Evolutionary conservation across 140 eudicot genomes (phyloP).

Genomic region (Oenanthe javanica): DNA sequence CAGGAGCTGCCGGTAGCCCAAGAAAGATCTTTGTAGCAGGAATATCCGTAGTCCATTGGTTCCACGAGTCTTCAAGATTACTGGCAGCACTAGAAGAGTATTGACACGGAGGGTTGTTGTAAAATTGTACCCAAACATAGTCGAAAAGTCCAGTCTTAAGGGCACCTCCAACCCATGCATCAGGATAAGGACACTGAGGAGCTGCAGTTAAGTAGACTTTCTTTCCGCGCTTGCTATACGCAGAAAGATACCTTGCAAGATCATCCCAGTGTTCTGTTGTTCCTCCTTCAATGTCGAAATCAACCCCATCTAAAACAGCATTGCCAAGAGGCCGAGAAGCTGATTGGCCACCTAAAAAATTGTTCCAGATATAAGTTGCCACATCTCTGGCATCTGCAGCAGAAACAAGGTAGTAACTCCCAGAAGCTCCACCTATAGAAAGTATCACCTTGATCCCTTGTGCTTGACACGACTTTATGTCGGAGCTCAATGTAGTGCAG

Average conservation of each 20-base stretch:
- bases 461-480: constrained; percentile 28
- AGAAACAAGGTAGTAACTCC: constrained; percentile 30
- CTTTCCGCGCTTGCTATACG: constrained; percentile 9
- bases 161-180: constrained; percentile 23
- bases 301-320: constrained; percentile 30
- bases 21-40: constrained; percentile 18
- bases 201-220: constrained; percentile 33
- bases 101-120: constrained; percentile 33
- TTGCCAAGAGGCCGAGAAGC: constrained; percentile 22
- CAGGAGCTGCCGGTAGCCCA: constrained; percentile 29
- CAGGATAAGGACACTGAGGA: constrained; percentile 45
- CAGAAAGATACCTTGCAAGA: constrained; percentile 17
- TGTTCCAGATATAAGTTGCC: constrained; percentile 29
- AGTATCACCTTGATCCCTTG: constrained; percentile 27
- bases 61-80: constrained; percentile 26
- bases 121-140: constrained; percentile 42
- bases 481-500: constrained; percentile 17
- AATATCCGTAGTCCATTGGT: constrained; percentile 18
- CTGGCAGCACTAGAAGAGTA: constrained; percentile 10
- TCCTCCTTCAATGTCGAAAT: constrained; percentile 25
- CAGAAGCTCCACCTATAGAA: constrained; percentile 36
- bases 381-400: constrained; percentile 22
- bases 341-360: constrained; percentile 27
- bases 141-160: constrained; percentile 34
- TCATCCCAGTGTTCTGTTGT: constrained; percentile 20